phyloP scores from a whole-genome alignment of 2,329 filamentous ascomycete species.

The Ceratocystis harringtonii region DNA sequence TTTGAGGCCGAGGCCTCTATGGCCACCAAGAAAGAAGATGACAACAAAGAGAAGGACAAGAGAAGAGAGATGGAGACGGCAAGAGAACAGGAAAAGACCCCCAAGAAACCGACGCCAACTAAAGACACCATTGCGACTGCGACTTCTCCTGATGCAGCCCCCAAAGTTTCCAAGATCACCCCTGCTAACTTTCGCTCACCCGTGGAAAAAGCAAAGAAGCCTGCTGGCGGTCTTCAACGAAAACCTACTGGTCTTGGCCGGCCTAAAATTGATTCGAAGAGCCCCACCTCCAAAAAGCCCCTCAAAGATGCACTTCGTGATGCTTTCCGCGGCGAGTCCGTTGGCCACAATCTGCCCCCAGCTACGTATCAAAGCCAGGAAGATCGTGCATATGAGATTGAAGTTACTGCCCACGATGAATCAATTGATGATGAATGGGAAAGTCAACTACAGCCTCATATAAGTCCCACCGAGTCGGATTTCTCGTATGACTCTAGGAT shows the following conservation, averaged over 20 bases:
- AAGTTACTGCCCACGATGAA: constrained; percentile 20
- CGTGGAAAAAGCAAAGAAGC: constrained; percentile 20
- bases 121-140: not conserved
- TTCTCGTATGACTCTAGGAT: constrained; percentile 10
- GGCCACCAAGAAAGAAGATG: constrained; percentile 1
- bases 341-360: constrained; percentile 30
- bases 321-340: constrained; percentile 48
- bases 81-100: constrained; percentile 11
- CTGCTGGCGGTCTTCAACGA: constrained; percentile 34
- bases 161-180: constrained; percentile 6
- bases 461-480: constrained; percentile 9
- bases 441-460: constrained; percentile 15
- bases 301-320: constrained; percentile 45
- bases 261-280: constrained; percentile 23
- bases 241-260: constrained; percentile 43
- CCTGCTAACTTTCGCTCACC: not conserved
- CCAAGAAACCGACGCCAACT: constrained; percentile 5
- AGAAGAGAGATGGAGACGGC: constrained; percentile 20
- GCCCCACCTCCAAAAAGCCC: constrained; percentile 28
- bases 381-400: constrained; percentile 24
- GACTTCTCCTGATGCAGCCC: constrained; percentile 1
- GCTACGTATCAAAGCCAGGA: constrained; percentile 36
- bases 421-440: constrained; percentile 20
- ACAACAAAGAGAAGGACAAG: constrained; percentile 3
- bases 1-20: not conserved